Base-by-base conservation (phyloP, 768 basidiomycete genomes). In the Tubosaeta brunneosetosa region DNA sequence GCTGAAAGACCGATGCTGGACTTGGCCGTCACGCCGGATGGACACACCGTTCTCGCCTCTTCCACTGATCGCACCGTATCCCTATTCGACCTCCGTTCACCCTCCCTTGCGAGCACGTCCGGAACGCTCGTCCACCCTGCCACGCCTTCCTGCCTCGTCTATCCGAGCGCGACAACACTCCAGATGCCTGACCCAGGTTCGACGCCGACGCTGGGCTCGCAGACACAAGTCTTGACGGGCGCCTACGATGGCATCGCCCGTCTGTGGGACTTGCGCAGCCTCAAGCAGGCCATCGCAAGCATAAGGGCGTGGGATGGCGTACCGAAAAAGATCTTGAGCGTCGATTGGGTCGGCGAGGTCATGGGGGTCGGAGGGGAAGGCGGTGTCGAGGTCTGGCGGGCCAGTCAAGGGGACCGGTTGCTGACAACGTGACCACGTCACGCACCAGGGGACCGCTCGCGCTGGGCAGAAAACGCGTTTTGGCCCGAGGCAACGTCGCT, bases 201-300 rank as follows among this genome's bases (percentile, higher is more conserved):
- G 16, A 3, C 17, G 17, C 42, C 42, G 26, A 26, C 16, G 60
- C 34, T 31, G 32, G 25, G 1, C 2, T 2, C 26, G n/a, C 36
- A 29, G 3, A 56, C 83, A 29, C 86, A 87, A 61, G 71, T 88
- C 10, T 71, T 85, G 17, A 88, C 80, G 0, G 91, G 88, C 6
- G 79, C 83, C 0, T 90, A 92, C 62, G 90, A 93, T 51, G 88
- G 91, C 11, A 70, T 84, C 2, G 86, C 84, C 0, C 74, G 88
- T 4, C 63, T 92, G 3, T 93, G 88, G 88, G 90, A 93, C 63
- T 63, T 89, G 25, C 76, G 88, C 4, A 91, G 85, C 59, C 74
- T 77, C 14, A 83, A 84, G 59, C 73, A 76, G 13, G 80, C 86
- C 1, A 73, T 91, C 42, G 76, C 85, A 17, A 81, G 73, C 53